Base-by-base conservation (phyloP, 371 early-diverging fungal genomes). In the Nematocida displodere region DNA sequence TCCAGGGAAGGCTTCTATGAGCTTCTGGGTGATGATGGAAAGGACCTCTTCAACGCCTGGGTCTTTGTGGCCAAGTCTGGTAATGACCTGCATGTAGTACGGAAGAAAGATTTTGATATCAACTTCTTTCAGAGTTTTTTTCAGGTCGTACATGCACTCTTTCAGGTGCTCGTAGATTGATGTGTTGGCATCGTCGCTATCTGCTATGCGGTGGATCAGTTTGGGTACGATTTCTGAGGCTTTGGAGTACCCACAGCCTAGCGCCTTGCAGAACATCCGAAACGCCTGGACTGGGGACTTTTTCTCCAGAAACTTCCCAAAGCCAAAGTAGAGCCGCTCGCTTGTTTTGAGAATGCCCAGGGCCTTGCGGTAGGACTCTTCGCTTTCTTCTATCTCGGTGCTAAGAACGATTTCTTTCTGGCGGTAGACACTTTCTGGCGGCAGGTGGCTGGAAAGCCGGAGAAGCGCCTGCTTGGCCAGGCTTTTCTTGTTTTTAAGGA, bases 291-390 rank as follows among this genome's bases (percentile, higher is more conserved):
- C 31, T 11, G 77, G 46, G 24, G 76, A 49, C 8, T 49, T 76
- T 28, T 56, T 54, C 59, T 83, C 83, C 26, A 81, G 47, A 36
- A 58, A 75, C 76, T 82, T 83, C n/a, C 78, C 84, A 62, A 62
- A 66, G 7, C 52, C 50, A 46, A 77, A 80, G 66, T 65, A 82
- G 0, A 79, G 34, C 39, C 53, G 46, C 36, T 59, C 66, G 68
- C 37, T 54, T 46, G 79, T 68, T 24, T 66, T 77, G 8, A 81
- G 4, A 0, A 28, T 13, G 5, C 36, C 20, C 7, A 81, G 48
- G 29, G 66, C 64, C 40, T 64, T 63, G 24, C 58, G 29, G 65
- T 67, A 81, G 37, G 55, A 46, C 22, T 77, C 71, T 44, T 79
- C 75, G 3, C 64, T 50, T 33, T 77, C 52, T 46, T 67, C 63